Conservation (phyloP, 2,329 filamentous ascomycete genomes). For the Monilinia aucupariae region DNA sequence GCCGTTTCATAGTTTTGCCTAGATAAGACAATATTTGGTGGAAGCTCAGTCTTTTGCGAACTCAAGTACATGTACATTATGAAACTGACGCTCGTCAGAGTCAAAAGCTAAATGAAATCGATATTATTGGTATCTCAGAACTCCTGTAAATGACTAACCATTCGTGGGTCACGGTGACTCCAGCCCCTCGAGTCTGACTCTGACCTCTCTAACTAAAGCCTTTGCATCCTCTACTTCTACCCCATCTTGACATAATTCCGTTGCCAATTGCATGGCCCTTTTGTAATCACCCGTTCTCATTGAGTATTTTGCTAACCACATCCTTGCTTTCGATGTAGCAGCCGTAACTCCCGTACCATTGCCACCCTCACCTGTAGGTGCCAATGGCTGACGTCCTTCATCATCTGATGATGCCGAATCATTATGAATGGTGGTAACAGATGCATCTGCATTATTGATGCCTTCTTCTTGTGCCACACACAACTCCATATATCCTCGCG, state of each 20-base stretch:
- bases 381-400: slow-evolving; percentile 25
- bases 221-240: slow-evolving; percentile 97
- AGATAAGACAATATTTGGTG: neutral
- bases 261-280: slow-evolving; percentile 73
- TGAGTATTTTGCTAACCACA: slow-evolving; percentile 86
- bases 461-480: slow-evolving; percentile 90
- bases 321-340: slow-evolving; percentile 83
- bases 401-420: slow-evolving; percentile 50
- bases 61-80: neutral
- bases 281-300: slow-evolving; percentile 70
- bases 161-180: neutral
- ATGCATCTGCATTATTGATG: slow-evolving; percentile 50
- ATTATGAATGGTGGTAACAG: slow-evolving; percentile 34
- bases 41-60: neutral
- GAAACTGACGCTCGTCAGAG: slow-evolving; percentile 4
- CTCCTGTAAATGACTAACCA: slow-evolving; percentile 7
- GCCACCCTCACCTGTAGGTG: slow-evolving; percentile 35
- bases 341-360: slow-evolving; percentile 77
- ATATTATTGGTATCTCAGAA: slow-evolving; percentile 7
- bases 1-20: neutral
- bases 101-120: neutral
- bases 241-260: slow-evolving; percentile 90
- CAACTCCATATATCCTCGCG: slow-evolving; percentile 91
- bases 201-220: slow-evolving; percentile 79
- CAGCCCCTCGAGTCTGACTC: slow-evolving; percentile 56